Base-by-base conservation (phyloP, 2,329 filamentous ascomycete species). In the Aspergillaceae sp. region DNA sequence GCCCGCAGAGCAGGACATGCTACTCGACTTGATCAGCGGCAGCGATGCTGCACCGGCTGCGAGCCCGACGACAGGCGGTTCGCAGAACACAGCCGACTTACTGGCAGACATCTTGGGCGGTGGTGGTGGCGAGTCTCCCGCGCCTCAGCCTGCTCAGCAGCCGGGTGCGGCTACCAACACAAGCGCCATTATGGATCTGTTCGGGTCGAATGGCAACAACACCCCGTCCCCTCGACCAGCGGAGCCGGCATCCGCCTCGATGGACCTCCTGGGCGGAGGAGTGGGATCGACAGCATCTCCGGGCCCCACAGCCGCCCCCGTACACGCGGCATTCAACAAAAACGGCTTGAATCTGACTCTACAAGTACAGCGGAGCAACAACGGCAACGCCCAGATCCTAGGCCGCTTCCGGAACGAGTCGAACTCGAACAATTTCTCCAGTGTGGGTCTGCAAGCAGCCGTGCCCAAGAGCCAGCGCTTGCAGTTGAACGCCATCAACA, bases 381-480 rank as follows among this genome's bases (percentile, higher is more conserved):
- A 50, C 3, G 86, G 83, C 40, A 80, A 80, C 6, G 83, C 94
- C 19, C 89, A 95, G 62, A 83, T 94, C 5, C 75, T 84, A 42
- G 89, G 89, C 10, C 82, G 83, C 6, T 98, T 98, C 75, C 80
- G 79, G 35, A 97, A 97, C 66, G 78, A 71, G 0, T 84, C 83
- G 9, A 75, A 76, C 48, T 80, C 84, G 29, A 76, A 75, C 9
- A 70, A 73, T 9, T 74, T 97, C 42, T 82, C 82, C 10, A 80
- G 78, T 40, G 86, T 97, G 29, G 87, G 87, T 28, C 67, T 98
- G 54, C 92, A 98, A 66, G 92, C 91, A 38, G 92, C 92, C 1
- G 92, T 98, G 45, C 92, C 92, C 6, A 98, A 97, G 71, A 88
- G 86, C 40, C 92, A 98, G 70, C 95, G 92, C 65, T 71, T 98